Evolutionary conservation across 345 rosid species (phyloP).

Genomic region (Linum usitatissimum): DNA sequence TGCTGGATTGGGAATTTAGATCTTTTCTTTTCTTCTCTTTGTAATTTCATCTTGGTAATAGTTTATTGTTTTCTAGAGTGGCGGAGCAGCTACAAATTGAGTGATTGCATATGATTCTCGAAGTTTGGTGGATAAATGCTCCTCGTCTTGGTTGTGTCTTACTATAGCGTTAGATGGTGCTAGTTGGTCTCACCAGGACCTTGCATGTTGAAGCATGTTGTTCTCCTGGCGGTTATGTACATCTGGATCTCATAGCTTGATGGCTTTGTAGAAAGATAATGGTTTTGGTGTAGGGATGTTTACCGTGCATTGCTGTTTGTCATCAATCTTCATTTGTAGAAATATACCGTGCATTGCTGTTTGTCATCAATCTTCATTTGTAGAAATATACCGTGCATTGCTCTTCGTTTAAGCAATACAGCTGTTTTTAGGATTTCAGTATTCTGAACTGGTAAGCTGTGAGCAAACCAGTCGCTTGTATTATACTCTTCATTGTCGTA

Average conservation of each 20-base stretch:
- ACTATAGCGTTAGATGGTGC: neutral
- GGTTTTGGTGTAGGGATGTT: neutral
- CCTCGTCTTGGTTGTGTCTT: too few species aligned
- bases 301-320: too few species aligned
- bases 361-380: neutral
- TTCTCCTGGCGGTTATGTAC: neutral
- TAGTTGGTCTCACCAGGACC: neutral
- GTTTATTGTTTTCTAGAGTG: neutral
- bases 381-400: neutral
- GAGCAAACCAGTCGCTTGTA: neutral
- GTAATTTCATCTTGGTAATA: neutral
- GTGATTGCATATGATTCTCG: neutral
- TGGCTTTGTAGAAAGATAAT: neutral
- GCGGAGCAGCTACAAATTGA: neutral
- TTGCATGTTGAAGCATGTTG: neutral
- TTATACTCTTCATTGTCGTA: neutral
- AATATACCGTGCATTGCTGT: too few species aligned
- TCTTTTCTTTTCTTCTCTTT: neutral
- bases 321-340: neutral
- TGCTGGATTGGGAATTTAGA: conserved; percentile 12
- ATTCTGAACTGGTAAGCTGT: neutral
- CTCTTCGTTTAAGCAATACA: neutral
- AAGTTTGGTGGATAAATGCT: too few species aligned
- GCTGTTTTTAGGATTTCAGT: neutral
- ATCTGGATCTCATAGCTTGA: neutral